Percentiles rank a stretch among this genome's conserved stretches.
phyloP scores from a whole-genome alignment of 2,329 filamentous ascomycete genomes.

The Exophiala spinifera region DNA sequence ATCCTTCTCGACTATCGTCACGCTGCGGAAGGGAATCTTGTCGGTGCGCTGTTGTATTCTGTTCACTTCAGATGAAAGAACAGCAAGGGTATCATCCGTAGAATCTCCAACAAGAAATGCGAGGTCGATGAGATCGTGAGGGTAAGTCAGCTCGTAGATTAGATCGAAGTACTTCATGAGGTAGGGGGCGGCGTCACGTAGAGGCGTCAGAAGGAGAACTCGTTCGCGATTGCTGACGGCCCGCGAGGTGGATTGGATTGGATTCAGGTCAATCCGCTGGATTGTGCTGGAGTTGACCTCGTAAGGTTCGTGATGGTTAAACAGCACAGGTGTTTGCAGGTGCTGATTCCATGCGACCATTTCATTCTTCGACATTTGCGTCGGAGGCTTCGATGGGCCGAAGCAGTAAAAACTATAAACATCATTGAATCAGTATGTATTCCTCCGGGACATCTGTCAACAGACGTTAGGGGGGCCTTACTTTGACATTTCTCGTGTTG shows the following conservation, averaged over 20 bases:
- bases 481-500: constrained; percentile 88
- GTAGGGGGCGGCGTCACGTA: constrained; percentile 82
- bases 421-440: constrained; percentile 8
- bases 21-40: constrained; percentile 79
- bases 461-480: constrained; percentile 41
- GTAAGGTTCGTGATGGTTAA: constrained; percentile 89
- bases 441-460: background rate
- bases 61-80: constrained; percentile 78
- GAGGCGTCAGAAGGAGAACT: constrained; percentile 84
- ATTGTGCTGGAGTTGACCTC: constrained; percentile 80
- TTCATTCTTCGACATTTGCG: constrained; percentile 91
- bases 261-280: constrained; percentile 77
- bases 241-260: constrained; percentile 74
- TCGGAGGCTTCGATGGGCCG: constrained; percentile 90
- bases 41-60: constrained; percentile 80
- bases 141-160: constrained; percentile 83
- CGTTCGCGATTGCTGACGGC: constrained; percentile 79
- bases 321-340: constrained; percentile 86
- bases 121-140: constrained; percentile 90
- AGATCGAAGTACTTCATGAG: constrained; percentile 92
- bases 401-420: constrained; percentile 86
- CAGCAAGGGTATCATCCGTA: constrained; percentile 84
- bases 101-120: constrained; percentile 93
- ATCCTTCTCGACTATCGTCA: constrained; percentile 83
- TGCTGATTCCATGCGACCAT: constrained; percentile 85